These are phyloP conservation scores for Phialophora tarda DNA, from an alignment of 2,329 filamentous ascomycete species.

Conservation along the genomic window DNA sequence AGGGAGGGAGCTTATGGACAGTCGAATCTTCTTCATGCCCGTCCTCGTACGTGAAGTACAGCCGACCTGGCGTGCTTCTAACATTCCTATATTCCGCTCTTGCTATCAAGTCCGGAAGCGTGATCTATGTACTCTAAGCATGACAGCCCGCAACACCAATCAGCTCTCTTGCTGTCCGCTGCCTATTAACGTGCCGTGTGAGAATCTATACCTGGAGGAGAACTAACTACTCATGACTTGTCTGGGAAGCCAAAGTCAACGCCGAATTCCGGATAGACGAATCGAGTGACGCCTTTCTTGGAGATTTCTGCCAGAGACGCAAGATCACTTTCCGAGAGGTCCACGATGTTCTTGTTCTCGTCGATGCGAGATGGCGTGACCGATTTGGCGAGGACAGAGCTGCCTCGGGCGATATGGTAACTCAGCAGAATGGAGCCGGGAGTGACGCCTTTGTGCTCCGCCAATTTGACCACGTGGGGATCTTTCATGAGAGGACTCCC, in stretches of 20 bases:
- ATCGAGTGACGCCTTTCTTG: conserved; percentile 32
- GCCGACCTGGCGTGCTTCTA: too few species aligned
- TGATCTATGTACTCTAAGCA: neutral
- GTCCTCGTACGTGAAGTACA: neutral
- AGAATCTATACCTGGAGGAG: neutral
- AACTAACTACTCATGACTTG: conserved; percentile 24
- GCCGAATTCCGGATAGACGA: conserved; percentile 36
- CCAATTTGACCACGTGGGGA: conserved; percentile 50
- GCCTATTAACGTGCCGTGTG: neutral
- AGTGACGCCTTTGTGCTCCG: conserved; percentile 48
- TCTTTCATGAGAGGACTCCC: conserved; percentile 52
- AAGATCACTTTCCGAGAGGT: conserved; percentile 48
- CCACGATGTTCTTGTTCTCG: conserved; percentile 52
- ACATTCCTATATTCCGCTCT: too few species aligned
- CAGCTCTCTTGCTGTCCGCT: neutral
- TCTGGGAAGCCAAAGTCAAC: conserved; percentile 38
- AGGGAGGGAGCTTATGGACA: neutral
- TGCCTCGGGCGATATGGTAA: conserved; percentile 46
- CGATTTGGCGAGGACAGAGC: conserved; percentile 45
- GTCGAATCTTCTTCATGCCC: neutral
- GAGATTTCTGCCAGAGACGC: conserved; percentile 41
- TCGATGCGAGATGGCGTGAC: conserved; percentile 51
- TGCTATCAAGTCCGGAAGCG: neutral
- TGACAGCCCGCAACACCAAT: neutral
- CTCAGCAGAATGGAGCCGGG: conserved; percentile 51